phyloP scores from a whole-genome alignment of 129 eudicot genomes.

The Rutidosis leptorrhynchoides region DNA sequence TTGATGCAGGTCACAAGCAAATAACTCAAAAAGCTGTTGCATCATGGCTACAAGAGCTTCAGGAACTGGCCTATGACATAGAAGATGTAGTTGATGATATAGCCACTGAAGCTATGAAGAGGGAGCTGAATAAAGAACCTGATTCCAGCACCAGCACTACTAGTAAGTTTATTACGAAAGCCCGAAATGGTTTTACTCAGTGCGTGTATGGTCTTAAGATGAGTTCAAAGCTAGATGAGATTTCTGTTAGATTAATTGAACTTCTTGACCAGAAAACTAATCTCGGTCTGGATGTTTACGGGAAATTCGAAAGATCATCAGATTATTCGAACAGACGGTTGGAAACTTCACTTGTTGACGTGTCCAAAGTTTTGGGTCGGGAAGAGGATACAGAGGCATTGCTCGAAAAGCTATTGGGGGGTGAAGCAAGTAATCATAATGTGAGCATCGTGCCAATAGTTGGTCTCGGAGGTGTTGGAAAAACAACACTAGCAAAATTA shows the following conservation, averaged over 20 bases:
- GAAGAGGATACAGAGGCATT: background rate
- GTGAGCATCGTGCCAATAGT: background rate
- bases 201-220: background rate
- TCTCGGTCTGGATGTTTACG: too few relatives aligned
- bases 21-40: background rate
- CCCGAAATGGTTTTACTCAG: background rate
- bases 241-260: too few relatives aligned
- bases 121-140: background rate
- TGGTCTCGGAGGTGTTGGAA: background rate
- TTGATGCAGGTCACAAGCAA: background rate
- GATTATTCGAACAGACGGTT: too few relatives aligned
- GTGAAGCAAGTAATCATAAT: background rate
- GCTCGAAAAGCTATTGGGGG: background rate
- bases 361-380: background rate
- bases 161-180: background rate
- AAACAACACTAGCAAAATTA: background rate
- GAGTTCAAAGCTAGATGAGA: too few relatives aligned
- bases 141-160: background rate
- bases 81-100: too few relatives aligned
- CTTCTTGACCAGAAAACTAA: too few relatives aligned
- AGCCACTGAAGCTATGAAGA: too few relatives aligned
- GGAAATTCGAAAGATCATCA: too few relatives aligned
- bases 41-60: background rate
- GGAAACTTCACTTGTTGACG: too few relatives aligned
- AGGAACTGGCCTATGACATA: too few relatives aligned